Percentiles rank a stretch among this genome's conserved stretches.
These are phyloP conservation scores for Tolypocladium guangdongense DNA, from an alignment of 2,329 filamentous ascomycete genomes.

Conservation along the genomic window DNA sequence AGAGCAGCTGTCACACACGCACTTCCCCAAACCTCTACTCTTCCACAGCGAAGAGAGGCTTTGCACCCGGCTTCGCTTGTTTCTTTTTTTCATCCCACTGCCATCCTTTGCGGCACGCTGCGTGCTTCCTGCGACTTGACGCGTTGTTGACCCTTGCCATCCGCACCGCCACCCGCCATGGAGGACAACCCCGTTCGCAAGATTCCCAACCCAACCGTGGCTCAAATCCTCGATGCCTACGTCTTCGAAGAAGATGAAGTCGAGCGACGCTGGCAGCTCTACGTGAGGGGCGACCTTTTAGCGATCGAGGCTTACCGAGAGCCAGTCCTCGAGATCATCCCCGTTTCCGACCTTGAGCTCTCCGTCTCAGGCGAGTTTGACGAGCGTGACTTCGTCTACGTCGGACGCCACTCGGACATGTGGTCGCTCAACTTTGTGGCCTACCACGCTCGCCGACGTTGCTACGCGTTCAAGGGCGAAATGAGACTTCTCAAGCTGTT, in stretches of 20 bases:
- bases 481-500: slow-evolving; percentile 3
- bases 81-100: background rate
- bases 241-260: background rate
- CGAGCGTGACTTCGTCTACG: background rate
- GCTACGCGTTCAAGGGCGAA: slow-evolving; percentile 7
- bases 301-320: background rate
- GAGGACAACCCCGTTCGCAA: background rate
- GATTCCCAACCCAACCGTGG: background rate
- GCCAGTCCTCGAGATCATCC: background rate
- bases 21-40: background rate
- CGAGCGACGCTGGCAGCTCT: background rate
- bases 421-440: slow-evolving; percentile 4
- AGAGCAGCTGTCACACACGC: background rate
- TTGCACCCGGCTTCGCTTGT: background rate
- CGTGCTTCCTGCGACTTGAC: background rate
- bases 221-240: background rate
- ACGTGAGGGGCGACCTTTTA: background rate
- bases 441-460: slow-evolving; percentile 1
- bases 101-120: background rate
- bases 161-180: background rate
- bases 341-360: background rate
- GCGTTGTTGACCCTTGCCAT: background rate
- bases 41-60: background rate
- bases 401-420: background rate
- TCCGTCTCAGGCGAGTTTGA: background rate